These are phyloP conservation scores for Daedalea quercina DNA, from an alignment of 768 basidiomycete species.

Conservation along the genomic window DNA sequence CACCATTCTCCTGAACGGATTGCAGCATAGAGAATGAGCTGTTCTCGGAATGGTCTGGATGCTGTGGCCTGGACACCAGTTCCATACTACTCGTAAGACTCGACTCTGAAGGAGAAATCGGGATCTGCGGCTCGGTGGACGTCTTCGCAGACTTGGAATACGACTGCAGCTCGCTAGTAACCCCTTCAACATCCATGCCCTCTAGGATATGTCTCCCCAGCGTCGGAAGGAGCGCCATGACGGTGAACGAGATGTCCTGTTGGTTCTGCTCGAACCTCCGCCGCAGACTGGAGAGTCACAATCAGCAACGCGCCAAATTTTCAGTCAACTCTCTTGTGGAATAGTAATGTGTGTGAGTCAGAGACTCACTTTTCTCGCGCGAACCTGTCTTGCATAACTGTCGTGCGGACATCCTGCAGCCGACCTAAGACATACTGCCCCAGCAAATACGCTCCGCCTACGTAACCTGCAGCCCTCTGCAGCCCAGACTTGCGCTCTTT, in stretches of 20 bases:
- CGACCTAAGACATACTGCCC: constrained; percentile 54
- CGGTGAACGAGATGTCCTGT: constrained; percentile 70
- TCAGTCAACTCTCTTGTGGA: no score
- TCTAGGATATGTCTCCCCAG: constrained; percentile 58
- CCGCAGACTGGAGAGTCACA: constrained; percentile 41
- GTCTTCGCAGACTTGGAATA: constrained; percentile 30
- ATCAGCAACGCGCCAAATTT: not conserved
- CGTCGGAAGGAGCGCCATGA: constrained; percentile 63
- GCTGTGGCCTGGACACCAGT: constrained; percentile 18
- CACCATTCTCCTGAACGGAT: constrained; percentile 31
- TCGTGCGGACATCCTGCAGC: constrained; percentile 60
- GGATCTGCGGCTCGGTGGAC: constrained; percentile 1
- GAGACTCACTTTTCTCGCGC: constrained; percentile 69
- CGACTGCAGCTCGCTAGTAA: constrained; percentile 51
- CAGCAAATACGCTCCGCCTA: constrained; percentile 57
- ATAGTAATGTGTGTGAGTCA: no score
- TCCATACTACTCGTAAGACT: constrained; percentile 33
- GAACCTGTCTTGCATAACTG: constrained; percentile 48
- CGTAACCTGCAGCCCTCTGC: constrained; percentile 41
- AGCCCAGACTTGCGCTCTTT: constrained; percentile 41
- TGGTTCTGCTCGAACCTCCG: constrained; percentile 72
- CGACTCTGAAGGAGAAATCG: constrained; percentile 13
- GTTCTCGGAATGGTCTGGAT: constrained; percentile 38
- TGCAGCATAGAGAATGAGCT: constrained; percentile 36
- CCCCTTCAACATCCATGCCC: constrained; percentile 70